phyloP scores from a whole-genome alignment of 208 protist genomes.

The Leptomonas pyrrhocoris region DNA sequence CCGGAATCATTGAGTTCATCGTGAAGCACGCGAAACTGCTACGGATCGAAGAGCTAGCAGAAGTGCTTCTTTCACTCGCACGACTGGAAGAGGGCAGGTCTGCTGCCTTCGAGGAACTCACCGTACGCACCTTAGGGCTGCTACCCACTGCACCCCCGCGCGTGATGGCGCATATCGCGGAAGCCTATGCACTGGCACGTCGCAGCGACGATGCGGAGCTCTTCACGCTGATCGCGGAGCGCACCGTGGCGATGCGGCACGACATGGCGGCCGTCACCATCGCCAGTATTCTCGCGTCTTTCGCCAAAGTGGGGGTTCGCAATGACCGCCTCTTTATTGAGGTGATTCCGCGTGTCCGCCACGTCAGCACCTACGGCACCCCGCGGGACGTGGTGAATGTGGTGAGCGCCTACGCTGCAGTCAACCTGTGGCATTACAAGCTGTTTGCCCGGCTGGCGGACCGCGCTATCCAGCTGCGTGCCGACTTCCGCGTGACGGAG shows the following conservation, averaged over 20 bases:
- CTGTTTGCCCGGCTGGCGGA: constrained; percentile 84
- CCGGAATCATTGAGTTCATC: constrained; percentile 16
- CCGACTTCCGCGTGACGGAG: constrained; percentile 53
- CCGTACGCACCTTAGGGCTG: constrained; percentile 53
- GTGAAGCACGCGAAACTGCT: constrained; percentile 8
- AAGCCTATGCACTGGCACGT: constrained; percentile 54
- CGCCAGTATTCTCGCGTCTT: constrained; percentile 66
- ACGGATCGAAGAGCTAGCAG: constrained; percentile 51
- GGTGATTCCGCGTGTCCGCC: constrained; percentile 76
- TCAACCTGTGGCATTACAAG: constrained; percentile 88
- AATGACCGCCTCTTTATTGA: constrained; percentile 86
- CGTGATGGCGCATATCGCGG: constrained; percentile 51
- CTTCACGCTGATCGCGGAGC: constrained; percentile 75
- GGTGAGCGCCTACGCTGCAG: constrained; percentile 73
- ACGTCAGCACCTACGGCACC: constrained; percentile 79
- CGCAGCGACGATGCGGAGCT: constrained; percentile 60
- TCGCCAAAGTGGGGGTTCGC: constrained; percentile 57
- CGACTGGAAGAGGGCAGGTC: constrained; percentile 34
- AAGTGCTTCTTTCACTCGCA: constrained; percentile 72
- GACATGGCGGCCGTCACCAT: constrained; percentile 72
- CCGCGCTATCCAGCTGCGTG: constrained; percentile 66
- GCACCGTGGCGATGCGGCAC: constrained; percentile 56
- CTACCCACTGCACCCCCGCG: constrained; percentile 54
- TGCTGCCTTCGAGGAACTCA: constrained; percentile 32
- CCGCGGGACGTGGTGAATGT: constrained; percentile 74